Evolutionary conservation across 352 stramenopile genomes (phyloP), one percentile per base, ranked within the genome.

Genomic region (Phytophthora rubi): DNA sequence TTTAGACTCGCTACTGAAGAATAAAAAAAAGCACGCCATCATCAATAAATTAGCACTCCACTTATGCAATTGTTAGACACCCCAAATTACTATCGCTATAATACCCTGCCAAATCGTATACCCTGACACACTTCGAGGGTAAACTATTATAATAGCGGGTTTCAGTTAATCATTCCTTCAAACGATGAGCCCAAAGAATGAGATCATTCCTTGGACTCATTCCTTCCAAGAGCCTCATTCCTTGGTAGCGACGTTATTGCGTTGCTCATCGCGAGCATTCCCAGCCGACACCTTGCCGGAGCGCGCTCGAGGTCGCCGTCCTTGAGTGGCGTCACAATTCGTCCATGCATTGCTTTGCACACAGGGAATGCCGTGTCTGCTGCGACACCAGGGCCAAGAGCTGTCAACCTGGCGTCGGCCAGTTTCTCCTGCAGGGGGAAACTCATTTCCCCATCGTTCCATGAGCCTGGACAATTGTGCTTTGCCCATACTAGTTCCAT

Each of bases 381-480:
- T 16, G 52, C 52, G 6, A 57, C 52, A 44, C 28, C 52, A 13
- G 52, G 45, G 6, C 52, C 28, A 15, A 15, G 30, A 28, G 23
- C 52, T 15, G 52, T 57, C 12, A 57, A 7, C 15, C 12, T 23
- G 16, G 26, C 28, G 30, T 57, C 52, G 12, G 30, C 26, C 10
- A 57, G 52, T 57, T 57, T 57, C 23, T 57, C 26, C 26, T 57
- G 52, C 26, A 57, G 52, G 39, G 39, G 3, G 45, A 53, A 53
- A 9, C 52, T 57, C 1, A 42, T 57, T n/a, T 57, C 52, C 6
- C 52, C 52, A 15, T 45, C 52, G 30, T 57, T 57, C 52, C 52
- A 57, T 10, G 30, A 44, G 13, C 52, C 52, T 44, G 52, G 30
- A 13, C 15, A 57, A 16, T 44, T 42, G 30, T 57, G 52, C 6